These are phyloP conservation scores for Novymonas esmeraldas DNA, from an alignment of 208 protist genomes.

Conservation along the genomic window DNA sequence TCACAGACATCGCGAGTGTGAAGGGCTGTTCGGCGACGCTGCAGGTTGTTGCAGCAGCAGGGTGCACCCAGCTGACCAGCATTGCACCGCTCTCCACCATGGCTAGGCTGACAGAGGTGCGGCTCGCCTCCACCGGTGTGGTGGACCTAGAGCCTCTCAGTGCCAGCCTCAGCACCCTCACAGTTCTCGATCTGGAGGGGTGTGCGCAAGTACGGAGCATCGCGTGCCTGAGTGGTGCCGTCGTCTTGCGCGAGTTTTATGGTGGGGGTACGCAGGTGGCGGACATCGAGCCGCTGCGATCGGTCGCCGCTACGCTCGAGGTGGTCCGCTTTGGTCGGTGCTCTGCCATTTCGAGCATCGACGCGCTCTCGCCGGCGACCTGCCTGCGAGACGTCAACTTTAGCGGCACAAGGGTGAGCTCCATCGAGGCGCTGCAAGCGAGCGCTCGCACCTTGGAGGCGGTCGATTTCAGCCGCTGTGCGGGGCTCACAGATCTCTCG, in stretches of 20 bases:
- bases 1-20: background rate
- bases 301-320: background rate
- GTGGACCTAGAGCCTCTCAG: background rate
- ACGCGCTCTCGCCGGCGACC: background rate
- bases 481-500: background rate
- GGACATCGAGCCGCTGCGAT: background rate
- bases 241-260: background rate
- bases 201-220: constrained; percentile 1
- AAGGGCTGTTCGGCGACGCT: background rate
- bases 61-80: background rate
- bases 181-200: constrained; percentile 3
- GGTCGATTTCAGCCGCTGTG: background rate
- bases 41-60: background rate
- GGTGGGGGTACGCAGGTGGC: constrained; percentile 8
- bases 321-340: background rate
- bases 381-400: background rate
- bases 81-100: constrained; percentile 3
- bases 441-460: background rate
- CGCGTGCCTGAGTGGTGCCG: background rate
- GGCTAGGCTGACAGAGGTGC: constrained; percentile 1
- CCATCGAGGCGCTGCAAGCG: background rate
- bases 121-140: background rate
- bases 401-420: background rate
- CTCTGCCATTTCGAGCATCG: background rate
- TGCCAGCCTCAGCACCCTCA: background rate